Conservation (phyloP, 495 filamentous ascomycete species). For the Annulohypoxylon stygium region DNA sequence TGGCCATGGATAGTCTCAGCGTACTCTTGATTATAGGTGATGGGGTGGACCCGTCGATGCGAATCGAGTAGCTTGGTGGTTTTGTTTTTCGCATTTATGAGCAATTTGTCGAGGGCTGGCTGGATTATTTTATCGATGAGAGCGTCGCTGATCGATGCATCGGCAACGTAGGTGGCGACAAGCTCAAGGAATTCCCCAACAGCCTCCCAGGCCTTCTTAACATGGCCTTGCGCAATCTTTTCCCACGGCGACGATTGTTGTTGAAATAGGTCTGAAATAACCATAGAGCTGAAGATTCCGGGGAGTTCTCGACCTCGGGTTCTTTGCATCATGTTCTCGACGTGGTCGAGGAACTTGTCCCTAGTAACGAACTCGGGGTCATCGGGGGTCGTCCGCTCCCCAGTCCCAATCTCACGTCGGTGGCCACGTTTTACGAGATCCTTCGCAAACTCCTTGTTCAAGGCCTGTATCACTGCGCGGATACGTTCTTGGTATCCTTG, state of each 20-base stretch:
- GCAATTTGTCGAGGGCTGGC: conserved; percentile 49
- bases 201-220: conserved; percentile 49
- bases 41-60: conserved; percentile 57
- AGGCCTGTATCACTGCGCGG: conserved; percentile 70
- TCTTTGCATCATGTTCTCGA: conserved; percentile 48
- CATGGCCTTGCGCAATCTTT: conserved; percentile 44
- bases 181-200: conserved; percentile 49
- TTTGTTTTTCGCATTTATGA: conserved; percentile 46
- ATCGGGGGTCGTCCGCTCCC: conserved; percentile 23
- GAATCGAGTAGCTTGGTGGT: conserved; percentile 52
- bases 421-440: conserved; percentile 64
- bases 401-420: conserved; percentile 50
- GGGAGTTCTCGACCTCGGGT: conserved; percentile 61
- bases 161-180: conserved; percentile 50
- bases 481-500: conserved; percentile 65
- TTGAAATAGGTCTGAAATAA: conserved; percentile 59
- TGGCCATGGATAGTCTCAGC: conserved; percentile 57
- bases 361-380: conserved; percentile 33
- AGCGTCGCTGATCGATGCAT: conserved; percentile 44
- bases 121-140: conserved; percentile 51
- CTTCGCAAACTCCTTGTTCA: conserved; percentile 68
- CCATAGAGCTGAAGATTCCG: conserved; percentile 60
- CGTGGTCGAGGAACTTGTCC: conserved; percentile 47
- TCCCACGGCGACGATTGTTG: conserved; percentile 61
- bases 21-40: conserved; percentile 71